A percentile compares a stretch with the other conserved stretches of the same genome.
Conservation (phyloP, 1,139 yeast species). For the Saccharomycopsis hybrid region DNA sequence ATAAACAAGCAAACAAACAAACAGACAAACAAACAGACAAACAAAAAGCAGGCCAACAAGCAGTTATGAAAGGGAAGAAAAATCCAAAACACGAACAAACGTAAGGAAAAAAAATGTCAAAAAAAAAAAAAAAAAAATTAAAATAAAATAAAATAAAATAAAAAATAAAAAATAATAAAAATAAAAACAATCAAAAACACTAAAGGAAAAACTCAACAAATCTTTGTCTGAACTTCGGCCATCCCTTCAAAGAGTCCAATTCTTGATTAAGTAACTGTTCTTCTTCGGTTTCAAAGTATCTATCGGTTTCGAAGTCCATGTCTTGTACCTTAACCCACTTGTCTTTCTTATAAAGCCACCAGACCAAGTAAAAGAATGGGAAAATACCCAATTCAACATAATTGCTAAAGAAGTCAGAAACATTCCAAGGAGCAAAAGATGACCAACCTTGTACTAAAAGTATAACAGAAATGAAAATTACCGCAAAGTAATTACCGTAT, state of each 20-base stretch:
- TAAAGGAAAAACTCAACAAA: background rate
- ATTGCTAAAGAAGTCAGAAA: conserved; percentile 44
- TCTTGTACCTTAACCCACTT: conserved; percentile 42
- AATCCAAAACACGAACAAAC: too few relatives aligned
- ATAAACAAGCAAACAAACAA: background rate
- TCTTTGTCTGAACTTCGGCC: conserved; percentile 36
- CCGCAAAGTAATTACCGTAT: conserved; percentile 53
- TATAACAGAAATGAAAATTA: conserved; percentile 40
- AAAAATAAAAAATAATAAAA: background rate
- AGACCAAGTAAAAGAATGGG: conserved; percentile 42
- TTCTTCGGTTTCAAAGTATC: conserved; percentile 45
- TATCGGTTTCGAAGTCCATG: conserved; percentile 60
- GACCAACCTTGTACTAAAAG: conserved; percentile 61
- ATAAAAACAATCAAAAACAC: too few relatives aligned
- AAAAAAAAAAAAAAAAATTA: too few relatives aligned
- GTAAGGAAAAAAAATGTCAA: too few relatives aligned
- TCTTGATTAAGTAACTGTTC: conserved; percentile 38
- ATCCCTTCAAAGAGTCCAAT: conserved; percentile 39
- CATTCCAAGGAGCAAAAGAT: conserved; percentile 50
- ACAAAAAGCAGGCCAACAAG: background rate
- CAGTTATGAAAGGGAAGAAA: too few relatives aligned
- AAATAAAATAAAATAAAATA: background rate
- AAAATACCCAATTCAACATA: conserved; percentile 41
- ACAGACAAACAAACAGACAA: background rate
- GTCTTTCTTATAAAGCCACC: conserved; percentile 44